phyloP scores from a whole-genome alignment of 805 yeast species.

The Debaryomyces hansenii region DNA sequence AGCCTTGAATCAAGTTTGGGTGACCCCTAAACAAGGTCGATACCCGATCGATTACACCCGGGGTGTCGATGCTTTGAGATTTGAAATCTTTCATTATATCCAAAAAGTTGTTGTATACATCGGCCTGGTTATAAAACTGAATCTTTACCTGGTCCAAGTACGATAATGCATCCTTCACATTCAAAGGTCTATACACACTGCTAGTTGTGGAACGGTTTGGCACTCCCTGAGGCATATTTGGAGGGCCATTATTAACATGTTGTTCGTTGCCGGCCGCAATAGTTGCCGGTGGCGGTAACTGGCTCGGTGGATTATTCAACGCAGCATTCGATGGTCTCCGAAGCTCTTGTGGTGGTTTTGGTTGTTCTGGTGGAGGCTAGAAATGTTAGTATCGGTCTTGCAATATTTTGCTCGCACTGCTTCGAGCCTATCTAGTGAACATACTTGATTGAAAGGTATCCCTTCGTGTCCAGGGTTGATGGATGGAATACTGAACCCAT shows the following conservation, averaged over 20 bases:
- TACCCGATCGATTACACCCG: constrained; percentile 96
- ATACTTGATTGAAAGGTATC: constrained; percentile 20
- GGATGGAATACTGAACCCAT: constrained; percentile 49
- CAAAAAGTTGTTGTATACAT: constrained; percentile 91
- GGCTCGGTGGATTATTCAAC: constrained; percentile 14
- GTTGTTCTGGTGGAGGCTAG: constrained; percentile 16
- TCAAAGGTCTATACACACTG: constrained; percentile 70
- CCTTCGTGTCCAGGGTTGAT: constrained; percentile 39
- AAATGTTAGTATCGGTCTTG: constrained; percentile 4
- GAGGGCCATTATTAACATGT: constrained; percentile 11
- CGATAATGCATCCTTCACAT: constrained; percentile 93
- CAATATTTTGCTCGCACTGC: background rate
- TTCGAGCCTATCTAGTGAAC: constrained; percentile 9
- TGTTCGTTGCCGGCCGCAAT: constrained; percentile 18
- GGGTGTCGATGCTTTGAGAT: constrained; percentile 93
- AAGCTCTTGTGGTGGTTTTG: constrained; percentile 20
- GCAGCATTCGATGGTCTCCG: constrained; percentile 27
- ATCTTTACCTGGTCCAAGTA: constrained; percentile 94
- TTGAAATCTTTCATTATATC: constrained; percentile 99
- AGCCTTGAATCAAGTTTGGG: constrained; percentile 92
- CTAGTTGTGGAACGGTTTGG: constrained; percentile 44
- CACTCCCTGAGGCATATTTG: constrained; percentile 29
- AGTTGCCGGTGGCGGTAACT: constrained; percentile 28
- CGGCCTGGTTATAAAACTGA: constrained; percentile 90
- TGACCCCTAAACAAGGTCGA: constrained; percentile 89